Conservation (phyloP, 2,329 filamentous ascomycete species). For the Didymella pinodella region DNA sequence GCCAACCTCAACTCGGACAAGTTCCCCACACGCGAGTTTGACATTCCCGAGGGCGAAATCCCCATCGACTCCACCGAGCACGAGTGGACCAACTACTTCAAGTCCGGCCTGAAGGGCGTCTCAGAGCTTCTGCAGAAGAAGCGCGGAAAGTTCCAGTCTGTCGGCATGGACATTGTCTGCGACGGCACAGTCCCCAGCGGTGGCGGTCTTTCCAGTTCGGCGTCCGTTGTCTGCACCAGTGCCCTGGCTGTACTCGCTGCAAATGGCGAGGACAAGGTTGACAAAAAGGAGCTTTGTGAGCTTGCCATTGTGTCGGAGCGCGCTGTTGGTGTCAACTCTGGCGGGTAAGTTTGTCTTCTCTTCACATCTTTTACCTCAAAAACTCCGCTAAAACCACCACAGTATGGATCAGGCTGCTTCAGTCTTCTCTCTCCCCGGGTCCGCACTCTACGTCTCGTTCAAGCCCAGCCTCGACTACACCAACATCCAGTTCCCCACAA, state of each 20-base stretch:
- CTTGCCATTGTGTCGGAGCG: constrained; percentile 94
- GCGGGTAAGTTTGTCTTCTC: constrained; percentile 68
- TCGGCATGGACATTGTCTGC: constrained; percentile 85
- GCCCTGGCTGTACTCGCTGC: constrained; percentile 87
- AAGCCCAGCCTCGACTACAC: constrained; percentile 77
- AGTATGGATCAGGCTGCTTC: constrained; percentile 98
- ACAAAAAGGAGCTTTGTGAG: constrained; percentile 92
- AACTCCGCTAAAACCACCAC: constrained; percentile 32
- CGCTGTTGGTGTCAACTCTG: constrained; percentile 93
- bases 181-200: constrained; percentile 92
- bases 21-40: constrained; percentile 79
- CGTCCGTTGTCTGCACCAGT: constrained; percentile 90
- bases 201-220: constrained; percentile 90
- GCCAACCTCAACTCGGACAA: constrained; percentile 79
- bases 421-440: constrained; percentile 86
- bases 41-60: constrained; percentile 67
- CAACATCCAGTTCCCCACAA: constrained; percentile 82
- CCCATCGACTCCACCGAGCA: constrained; percentile 82
- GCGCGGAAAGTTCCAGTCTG: constrained; percentile 71
- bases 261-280: constrained; percentile 78
- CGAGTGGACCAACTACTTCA: constrained; percentile 99
- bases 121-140: constrained; percentile 75
- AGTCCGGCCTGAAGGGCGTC: constrained; percentile 84
- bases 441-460: constrained; percentile 90
- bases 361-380: neutral